A percentile compares a stretch with the other conserved stretches of the same genome.
Conservation (phyloP, 805 yeast genomes). For the Candida andamanensis region DNA sequence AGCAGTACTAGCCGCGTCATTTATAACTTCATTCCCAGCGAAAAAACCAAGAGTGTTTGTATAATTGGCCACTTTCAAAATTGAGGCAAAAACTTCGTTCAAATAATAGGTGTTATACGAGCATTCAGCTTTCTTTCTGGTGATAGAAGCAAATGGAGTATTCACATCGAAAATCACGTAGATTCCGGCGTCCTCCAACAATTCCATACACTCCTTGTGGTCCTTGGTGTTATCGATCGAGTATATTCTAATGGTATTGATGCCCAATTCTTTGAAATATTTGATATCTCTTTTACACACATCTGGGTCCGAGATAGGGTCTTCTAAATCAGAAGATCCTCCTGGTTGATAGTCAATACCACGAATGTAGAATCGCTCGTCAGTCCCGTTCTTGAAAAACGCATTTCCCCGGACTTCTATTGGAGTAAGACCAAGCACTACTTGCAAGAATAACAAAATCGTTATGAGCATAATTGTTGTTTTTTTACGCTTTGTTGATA, state of each 20-base stretch:
- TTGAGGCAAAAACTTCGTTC: slow-evolving; percentile 70
- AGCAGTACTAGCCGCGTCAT: no score
- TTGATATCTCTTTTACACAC: slow-evolving; percentile 77
- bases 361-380: slow-evolving; percentile 71
- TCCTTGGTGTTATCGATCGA: slow-evolving; percentile 76
- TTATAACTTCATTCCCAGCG: slow-evolving; percentile 88
- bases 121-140: slow-evolving; percentile 92
- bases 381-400: no score
- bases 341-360: slow-evolving; percentile 98
- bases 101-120: slow-evolving; percentile 68
- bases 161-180: slow-evolving; percentile 87
- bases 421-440: no score
- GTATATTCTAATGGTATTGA: slow-evolving; percentile 81
- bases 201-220: slow-evolving; percentile 87
- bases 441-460: no score
- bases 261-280: slow-evolving; percentile 79
- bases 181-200: slow-evolving; percentile 90
- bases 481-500: no score
- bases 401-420: no score
- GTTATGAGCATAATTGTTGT: no score
- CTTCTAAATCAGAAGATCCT: slow-evolving; percentile 64
- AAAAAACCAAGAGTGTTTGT: slow-evolving; percentile 88
- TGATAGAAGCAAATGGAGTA: slow-evolving; percentile 70
- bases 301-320: slow-evolving; percentile 72
- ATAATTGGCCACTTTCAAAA: slow-evolving; percentile 75